Conservation (phyloP, 768 basidiomycete genomes). For the Phanerochaete sordida region DNA sequence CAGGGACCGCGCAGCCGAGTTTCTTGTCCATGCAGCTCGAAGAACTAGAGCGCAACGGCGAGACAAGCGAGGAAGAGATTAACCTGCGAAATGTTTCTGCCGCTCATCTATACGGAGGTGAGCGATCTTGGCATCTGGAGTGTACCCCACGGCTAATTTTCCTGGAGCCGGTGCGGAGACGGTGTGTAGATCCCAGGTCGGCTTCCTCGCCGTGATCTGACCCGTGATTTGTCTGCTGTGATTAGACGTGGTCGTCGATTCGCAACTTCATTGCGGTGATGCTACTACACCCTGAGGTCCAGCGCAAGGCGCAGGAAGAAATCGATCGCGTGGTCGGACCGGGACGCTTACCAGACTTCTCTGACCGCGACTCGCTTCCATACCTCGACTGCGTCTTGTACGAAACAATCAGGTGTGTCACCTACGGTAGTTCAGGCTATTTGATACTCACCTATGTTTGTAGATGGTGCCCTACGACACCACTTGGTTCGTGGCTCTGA, state of each 20-base stretch:
- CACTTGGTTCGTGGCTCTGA: conserved; percentile 18
- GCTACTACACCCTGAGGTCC: background rate
- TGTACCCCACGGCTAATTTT: too few species aligned
- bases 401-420: conserved; percentile 12
- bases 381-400: background rate
- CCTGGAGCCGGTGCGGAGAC: background rate
- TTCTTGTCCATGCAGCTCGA: background rate
- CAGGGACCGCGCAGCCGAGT: background rate
- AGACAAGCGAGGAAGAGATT: background rate
- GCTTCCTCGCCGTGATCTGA: too few species aligned
- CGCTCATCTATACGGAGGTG: background rate
- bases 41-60: background rate
- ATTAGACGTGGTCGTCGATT: conserved; percentile 18
- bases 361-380: background rate
- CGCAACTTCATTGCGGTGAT: background rate
- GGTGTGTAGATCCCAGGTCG: background rate
- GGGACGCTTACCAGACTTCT: background rate
- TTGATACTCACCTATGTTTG: conserved; percentile 19
- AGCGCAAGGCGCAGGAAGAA: background rate
- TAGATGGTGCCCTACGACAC: conserved; percentile 5
- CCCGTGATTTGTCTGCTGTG: background rate
- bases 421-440: conserved; percentile 28
- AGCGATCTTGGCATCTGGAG: too few species aligned
- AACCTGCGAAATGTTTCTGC: background rate
- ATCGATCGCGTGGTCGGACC: background rate